Evolutionary conservation across 331 rosid genomes (phyloP), one percentile per base, ranked within the genome.

Genomic region (Quercus lobata): DNA sequence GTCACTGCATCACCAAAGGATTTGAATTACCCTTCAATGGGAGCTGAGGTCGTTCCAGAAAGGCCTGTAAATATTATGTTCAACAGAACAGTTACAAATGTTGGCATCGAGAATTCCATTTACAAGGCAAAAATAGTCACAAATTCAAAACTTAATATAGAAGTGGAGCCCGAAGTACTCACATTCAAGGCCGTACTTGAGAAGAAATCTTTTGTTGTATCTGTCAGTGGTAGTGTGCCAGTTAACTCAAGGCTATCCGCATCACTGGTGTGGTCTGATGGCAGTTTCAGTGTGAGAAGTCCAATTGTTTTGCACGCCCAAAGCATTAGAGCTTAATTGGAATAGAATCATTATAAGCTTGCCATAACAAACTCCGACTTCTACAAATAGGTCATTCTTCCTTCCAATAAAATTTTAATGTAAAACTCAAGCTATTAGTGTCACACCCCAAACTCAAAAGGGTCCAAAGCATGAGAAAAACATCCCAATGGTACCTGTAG

Each of bases 231-330:
- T 7, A 0, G n/a, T 37, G 3, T 22, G 46, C 46, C 2, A 7
- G 7, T 3, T 8, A 1, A 19, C 24, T 41, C 5, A 14, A 52
- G 37, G 32, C 1, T 63, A 2, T 24, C 57, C 8, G 80, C 76
- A 7, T 72, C 79, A 14, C 3, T 84, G 21, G 21, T 22, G 4
- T 84, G 87, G 87, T 76, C 57, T 12, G 82, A 84, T 66, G 79
- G 84, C 19, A 72, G 37, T 17, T 73, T 76, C 19, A 55, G 3
- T n/a, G 81, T 79, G 53, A 29, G 66, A 2, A 79, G 75, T 29
- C 84, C 84, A 29, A 76, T 75, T 17, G 56, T 41, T 19, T 22
- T 41, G 74, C 19, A 70, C 30, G 9, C 27, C 46, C 30, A 27
- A 27, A 27, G 3, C 3, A 0, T 27, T 27, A 27, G 30, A 27